A percentile compares a stretch with the other conserved stretches of the same genome.
Evolutionary conservation across 805 yeast genomes (phyloP).

Genomic region (Priceomyces haplophilus): DNA sequence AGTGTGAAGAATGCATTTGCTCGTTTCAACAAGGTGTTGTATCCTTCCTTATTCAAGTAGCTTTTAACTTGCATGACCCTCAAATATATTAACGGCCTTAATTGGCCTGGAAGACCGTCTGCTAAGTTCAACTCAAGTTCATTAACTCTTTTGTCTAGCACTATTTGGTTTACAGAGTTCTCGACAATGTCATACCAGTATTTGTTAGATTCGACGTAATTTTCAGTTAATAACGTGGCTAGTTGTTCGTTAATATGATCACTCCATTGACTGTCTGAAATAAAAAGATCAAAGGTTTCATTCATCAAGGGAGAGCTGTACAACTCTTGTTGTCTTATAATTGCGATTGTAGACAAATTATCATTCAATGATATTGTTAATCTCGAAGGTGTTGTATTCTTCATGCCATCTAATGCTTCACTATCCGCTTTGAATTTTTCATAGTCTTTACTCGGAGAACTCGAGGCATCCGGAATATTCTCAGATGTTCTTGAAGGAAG

Average conservation of each 20-base stretch:
- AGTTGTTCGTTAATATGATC: slow-evolving; percentile 10
- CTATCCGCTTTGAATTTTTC: background rate
- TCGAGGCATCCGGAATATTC: background rate
- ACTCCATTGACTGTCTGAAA: slow-evolving; percentile 6
- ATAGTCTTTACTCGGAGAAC: background rate
- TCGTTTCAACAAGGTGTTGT: slow-evolving; percentile 26
- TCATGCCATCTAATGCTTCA: background rate
- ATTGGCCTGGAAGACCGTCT: slow-evolving; percentile 28
- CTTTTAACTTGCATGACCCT: slow-evolving; percentile 30
- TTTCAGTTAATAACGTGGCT: background rate
- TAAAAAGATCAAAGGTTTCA: slow-evolving; percentile 25
- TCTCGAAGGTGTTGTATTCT: background rate
- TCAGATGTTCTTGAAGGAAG: slow-evolving; percentile 6
- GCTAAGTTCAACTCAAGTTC: slow-evolving; percentile 22
- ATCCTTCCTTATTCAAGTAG: slow-evolving; percentile 29
- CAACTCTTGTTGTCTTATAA: slow-evolving; percentile 23
- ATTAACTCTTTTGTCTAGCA: slow-evolving; percentile 7
- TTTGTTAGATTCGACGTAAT: slow-evolving; percentile 2
- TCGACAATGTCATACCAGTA: slow-evolving; percentile 20
- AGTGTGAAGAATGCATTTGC: slow-evolving; percentile 13
- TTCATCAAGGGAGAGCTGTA: slow-evolving; percentile 24
- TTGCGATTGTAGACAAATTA: slow-evolving; percentile 19
- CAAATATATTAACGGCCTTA: slow-evolving; percentile 32
- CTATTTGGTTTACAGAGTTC: slow-evolving; percentile 13
- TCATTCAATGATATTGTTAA: slow-evolving; percentile 15